Conservation (phyloP, 2,329 filamentous ascomycete genomes). For the Teratosphaeria zuluensis region DNA sequence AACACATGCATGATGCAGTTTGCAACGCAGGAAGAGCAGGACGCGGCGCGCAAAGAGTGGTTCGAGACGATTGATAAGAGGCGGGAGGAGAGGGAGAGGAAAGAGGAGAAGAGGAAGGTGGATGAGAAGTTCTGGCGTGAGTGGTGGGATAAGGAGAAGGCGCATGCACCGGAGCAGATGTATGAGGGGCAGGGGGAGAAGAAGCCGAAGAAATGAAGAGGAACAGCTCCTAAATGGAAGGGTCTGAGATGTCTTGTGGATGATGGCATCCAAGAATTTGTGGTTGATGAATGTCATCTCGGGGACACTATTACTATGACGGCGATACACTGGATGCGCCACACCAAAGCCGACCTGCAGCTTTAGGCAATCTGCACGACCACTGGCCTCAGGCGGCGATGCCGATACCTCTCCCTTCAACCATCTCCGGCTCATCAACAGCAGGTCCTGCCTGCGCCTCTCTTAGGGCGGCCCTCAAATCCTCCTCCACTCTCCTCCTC, state of each 20-base stretch:
- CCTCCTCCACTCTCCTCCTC: conserved; percentile 13
- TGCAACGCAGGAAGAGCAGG: conserved; percentile 75
- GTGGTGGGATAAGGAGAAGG: conserved; percentile 38
- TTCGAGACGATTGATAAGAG: conserved; percentile 68
- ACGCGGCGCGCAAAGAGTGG: conserved; percentile 88
- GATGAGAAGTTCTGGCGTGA: conserved; percentile 40
- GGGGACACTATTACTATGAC: background rate
- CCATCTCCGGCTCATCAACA: conserved; percentile 19
- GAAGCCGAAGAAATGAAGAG: background rate
- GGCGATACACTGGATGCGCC: background rate
- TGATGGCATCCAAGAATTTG: background rate
- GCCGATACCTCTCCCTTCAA: conserved; percentile 11
- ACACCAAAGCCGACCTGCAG: background rate
- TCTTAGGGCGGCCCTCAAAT: conserved; percentile 14
- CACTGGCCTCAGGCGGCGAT: background rate
- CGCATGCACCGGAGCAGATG: conserved; percentile 13
- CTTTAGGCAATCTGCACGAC: background rate
- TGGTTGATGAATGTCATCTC: background rate
- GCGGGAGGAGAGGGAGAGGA: conserved; percentile 54
- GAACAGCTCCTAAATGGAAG: background rate
- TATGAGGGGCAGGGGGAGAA: background rate
- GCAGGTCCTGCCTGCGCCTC: conserved; percentile 4
- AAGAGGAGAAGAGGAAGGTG: conserved; percentile 33
- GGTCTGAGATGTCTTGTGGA: background rate
- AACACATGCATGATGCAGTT: conserved; percentile 86